Percentiles rank a stretch among this genome's conserved stretches.
Conservation (phyloP, 257 asterid genomes). For the Thymus mandschuricus region DNA sequence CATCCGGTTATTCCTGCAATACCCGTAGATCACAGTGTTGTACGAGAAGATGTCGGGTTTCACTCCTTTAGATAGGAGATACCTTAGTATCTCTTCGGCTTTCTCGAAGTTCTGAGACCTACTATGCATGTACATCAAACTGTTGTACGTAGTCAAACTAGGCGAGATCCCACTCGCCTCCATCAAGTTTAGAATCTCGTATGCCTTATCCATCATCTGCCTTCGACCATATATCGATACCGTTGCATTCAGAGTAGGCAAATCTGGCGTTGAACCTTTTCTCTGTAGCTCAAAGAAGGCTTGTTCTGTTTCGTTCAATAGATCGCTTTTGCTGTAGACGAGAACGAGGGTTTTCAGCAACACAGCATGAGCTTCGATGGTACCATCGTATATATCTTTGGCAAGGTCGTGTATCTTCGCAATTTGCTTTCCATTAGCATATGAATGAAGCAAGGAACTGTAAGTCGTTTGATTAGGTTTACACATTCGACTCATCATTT, state of each 20-base stretch:
- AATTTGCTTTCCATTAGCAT: constrained; percentile 80
- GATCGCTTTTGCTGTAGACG: constrained; percentile 79
- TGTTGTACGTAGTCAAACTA: constrained; percentile 79
- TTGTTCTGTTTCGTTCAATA: constrained; percentile 70
- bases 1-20: constrained; percentile 80
- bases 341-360: constrained; percentile 84
- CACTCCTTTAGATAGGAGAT: constrained; percentile 58
- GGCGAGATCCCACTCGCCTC: constrained; percentile 63
- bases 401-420: constrained; percentile 68
- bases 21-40: constrained; percentile 80
- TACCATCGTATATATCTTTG: constrained; percentile 59
- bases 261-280: constrained; percentile 63
- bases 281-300: constrained; percentile 68
- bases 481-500: constrained; percentile 69
- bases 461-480: constrained; percentile 84
- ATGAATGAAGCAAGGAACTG: constrained; percentile 91
- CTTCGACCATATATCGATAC: constrained; percentile 86
- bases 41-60: constrained; percentile 80
- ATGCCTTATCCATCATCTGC: constrained; percentile 65
- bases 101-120: constrained; percentile 64
- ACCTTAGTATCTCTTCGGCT: constrained; percentile 74
- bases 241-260: constrained; percentile 79
- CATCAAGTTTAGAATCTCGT: constrained; percentile 68
- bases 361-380: constrained; percentile 53
- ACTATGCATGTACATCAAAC: constrained; percentile 88